phyloP scores from a whole-genome alignment of 345 rosid genomes.

The Eucalyptus cloeziana region DNA sequence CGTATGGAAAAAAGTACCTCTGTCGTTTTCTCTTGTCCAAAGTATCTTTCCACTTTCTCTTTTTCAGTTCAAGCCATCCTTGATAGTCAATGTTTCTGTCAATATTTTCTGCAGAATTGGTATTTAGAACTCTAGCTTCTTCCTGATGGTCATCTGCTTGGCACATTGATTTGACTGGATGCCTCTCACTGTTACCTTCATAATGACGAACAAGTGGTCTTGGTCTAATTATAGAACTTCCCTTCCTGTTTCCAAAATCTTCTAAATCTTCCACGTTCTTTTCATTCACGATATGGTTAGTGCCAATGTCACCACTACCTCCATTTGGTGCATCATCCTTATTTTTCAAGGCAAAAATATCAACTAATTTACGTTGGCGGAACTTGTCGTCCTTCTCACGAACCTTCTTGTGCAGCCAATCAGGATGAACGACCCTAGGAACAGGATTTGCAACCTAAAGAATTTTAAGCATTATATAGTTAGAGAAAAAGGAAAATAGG shows the following conservation, averaged over 20 bases:
- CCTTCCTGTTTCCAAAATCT: slow-evolving; percentile 50
- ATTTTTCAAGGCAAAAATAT: slow-evolving; percentile 37
- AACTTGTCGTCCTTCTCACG: slow-evolving; percentile 89
- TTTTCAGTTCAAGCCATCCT: slow-evolving; percentile 91
- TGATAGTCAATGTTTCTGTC: slow-evolving; percentile 72
- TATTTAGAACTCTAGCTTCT: slow-evolving; percentile 5
- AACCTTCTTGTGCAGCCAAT: slow-evolving; percentile 93
- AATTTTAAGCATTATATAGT: not conserved
- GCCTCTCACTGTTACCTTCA: slow-evolving; percentile 23
- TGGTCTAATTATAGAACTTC: slow-evolving; percentile 27
- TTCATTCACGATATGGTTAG: slow-evolving; percentile 10
- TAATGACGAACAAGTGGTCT: slow-evolving; percentile 61
- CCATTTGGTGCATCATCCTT: slow-evolving; percentile 15
- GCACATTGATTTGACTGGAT: slow-evolving; percentile 5
- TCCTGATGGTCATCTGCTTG: slow-evolving; percentile 4
- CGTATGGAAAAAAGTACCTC: slow-evolving; percentile 27
- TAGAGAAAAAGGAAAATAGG: not conserved
- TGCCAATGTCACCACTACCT: not conserved
- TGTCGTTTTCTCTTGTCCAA: slow-evolving; percentile 58
- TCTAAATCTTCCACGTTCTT: slow-evolving; percentile 57
- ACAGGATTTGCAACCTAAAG: slow-evolving; percentile 88
- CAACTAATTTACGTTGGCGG: slow-evolving; percentile 75
- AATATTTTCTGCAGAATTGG: slow-evolving; percentile 23
- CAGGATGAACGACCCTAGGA: slow-evolving; percentile 94
- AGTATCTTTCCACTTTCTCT: slow-evolving; percentile 77